These are phyloP conservation scores for Pachysandra terminalis DNA, from an alignment of 164 flowering plant genomes.

Conservation along the genomic window DNA sequence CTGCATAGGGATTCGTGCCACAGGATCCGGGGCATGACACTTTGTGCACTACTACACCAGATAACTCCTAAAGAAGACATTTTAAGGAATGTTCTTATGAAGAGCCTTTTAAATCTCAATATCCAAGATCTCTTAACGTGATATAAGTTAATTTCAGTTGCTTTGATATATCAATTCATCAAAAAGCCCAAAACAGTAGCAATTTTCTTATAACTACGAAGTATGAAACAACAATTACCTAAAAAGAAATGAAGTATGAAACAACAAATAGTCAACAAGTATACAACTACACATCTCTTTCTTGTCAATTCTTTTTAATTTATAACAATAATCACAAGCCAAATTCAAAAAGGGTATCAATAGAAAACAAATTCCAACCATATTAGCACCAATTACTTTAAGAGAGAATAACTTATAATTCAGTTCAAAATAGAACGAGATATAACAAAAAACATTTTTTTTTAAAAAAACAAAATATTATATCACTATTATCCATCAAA, in stretches of 20 bases:
- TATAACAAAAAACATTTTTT: too few species aligned
- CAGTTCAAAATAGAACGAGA: too few species aligned
- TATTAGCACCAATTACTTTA: background rate
- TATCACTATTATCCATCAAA: background rate
- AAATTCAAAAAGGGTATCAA: background rate
- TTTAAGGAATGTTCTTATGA: background rate
- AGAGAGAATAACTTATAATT: background rate
- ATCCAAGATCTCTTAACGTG: background rate
- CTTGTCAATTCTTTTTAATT: background rate
- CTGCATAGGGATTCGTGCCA: too few species aligned
- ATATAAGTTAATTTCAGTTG: background rate
- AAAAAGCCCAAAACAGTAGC: background rate
- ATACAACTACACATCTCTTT: background rate
- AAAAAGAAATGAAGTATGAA: too few species aligned
- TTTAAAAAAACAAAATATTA: too few species aligned
- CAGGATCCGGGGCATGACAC: too few species aligned
- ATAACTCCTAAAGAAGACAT: background rate
- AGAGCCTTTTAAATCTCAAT: background rate
- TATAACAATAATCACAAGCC: background rate
- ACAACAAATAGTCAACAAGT: background rate
- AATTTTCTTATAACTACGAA: too few species aligned
- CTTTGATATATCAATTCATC: background rate
- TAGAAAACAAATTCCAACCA: background rate
- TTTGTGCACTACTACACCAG: background rate
- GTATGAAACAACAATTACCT: background rate